A percentile compares a stretch with the other conserved stretches of the same genome.
phyloP scores from a whole-genome alignment of 73 alveolate genomes.

The Paramecium pentaurelia region DNA sequence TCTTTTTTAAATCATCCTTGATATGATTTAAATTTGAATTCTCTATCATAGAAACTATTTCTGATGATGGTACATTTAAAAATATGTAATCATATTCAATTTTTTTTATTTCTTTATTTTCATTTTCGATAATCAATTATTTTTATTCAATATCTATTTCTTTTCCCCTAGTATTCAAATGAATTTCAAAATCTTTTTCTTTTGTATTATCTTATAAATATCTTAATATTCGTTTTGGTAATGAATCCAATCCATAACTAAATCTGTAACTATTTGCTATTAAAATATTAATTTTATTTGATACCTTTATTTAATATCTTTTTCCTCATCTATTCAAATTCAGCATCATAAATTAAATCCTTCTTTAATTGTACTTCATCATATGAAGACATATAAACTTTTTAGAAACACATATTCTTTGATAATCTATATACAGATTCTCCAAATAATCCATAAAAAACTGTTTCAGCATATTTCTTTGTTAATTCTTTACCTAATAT shows the following conservation, averaged over 20 bases:
- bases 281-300: not conserved
- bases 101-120: not conserved
- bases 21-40: not conserved
- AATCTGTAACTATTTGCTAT: not conserved
- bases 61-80: not conserved
- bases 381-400: not conserved
- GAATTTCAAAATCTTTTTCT: not conserved
- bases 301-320: not conserved
- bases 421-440: not conserved
- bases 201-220: not conserved
- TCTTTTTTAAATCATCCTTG: not conserved
- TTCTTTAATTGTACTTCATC: not conserved
- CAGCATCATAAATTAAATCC: not conserved
- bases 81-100: not conserved
- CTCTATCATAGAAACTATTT: not conserved
- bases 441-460: slow-evolving; percentile 14
- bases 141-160: not conserved
- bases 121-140: not conserved
- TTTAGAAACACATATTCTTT: not conserved
- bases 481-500: not conserved
- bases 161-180: not conserved
- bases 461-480: not conserved
- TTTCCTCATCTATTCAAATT: not conserved
- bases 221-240: not conserved
- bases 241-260: not conserved